Percentiles rank a stretch among this genome's conserved stretches.
Evolutionary conservation across 768 basidiomycete genomes (phyloP).

Genomic region (Termitomyces heimii): DNA sequence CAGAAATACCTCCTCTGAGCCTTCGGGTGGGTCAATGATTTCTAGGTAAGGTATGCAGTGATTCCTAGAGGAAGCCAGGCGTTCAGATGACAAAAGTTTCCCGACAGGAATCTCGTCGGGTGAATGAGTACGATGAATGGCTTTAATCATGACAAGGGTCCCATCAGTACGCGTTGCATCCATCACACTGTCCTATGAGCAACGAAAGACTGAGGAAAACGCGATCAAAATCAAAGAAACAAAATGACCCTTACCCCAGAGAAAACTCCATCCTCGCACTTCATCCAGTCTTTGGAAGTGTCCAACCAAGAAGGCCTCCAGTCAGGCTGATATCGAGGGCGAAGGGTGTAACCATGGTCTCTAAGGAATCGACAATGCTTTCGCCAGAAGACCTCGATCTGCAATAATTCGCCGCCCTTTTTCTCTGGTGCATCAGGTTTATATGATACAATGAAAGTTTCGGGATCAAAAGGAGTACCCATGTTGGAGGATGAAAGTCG

Average conservation of each 20-base stretch:
- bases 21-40: slow-evolving; percentile 11
- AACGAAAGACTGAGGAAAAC: neutral
- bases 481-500: neutral
- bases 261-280: slow-evolving; percentile 4
- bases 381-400: neutral
- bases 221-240: neutral
- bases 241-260: neutral
- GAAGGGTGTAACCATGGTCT: slow-evolving; percentile 4
- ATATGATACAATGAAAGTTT: neutral
- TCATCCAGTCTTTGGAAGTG: neutral
- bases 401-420: neutral
- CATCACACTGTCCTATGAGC: neutral
- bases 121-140: neutral
- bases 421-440: neutral
- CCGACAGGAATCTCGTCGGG: slow-evolving; percentile 1
- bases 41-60: slow-evolving; percentile 25
- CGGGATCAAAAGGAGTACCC: neutral
- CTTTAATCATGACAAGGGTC: slow-evolving; percentile 1
- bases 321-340: slow-evolving; percentile 2
- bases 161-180: slow-evolving; percentile 1
- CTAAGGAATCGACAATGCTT: slow-evolving; percentile 2
- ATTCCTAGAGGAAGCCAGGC: slow-evolving; percentile 17
- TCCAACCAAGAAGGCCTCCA: slow-evolving; percentile 6
- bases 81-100: neutral
- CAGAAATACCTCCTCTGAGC: slow-evolving; percentile 1